These are phyloP conservation scores for Metarhizium rileyi DNA, from an alignment of 2,329 filamentous ascomycete genomes.

Conservation along the genomic window DNA sequence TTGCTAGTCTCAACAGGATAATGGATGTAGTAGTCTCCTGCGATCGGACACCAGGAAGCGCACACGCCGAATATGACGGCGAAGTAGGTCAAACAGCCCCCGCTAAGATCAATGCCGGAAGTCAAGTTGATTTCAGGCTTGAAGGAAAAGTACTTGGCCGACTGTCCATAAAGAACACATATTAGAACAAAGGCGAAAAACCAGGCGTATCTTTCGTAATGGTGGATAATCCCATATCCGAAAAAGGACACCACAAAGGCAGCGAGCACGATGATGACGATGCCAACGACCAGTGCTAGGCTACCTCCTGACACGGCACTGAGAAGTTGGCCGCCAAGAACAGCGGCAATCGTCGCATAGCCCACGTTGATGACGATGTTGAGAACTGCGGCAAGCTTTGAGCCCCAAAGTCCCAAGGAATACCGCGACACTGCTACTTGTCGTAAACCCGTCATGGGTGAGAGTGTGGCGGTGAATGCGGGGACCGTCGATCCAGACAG, in stretches of 20 bases:
- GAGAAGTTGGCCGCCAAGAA: constrained; percentile 13
- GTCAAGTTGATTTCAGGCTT: neutral
- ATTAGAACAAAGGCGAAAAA: constrained; percentile 12
- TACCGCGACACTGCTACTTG: constrained; percentile 11
- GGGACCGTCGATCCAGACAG: constrained; percentile 5
- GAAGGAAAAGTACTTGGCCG: constrained; percentile 8
- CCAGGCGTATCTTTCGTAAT: constrained; percentile 14
- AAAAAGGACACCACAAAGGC: constrained; percentile 14
- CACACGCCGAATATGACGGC: constrained; percentile 13
- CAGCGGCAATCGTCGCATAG: constrained; percentile 12
- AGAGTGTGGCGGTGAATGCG: constrained; percentile 7
- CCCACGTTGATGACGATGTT: constrained; percentile 14
- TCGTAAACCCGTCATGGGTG: constrained; percentile 6
- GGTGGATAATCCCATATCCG: constrained; percentile 13
- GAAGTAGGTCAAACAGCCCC: constrained; percentile 11
- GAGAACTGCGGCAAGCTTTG: constrained; percentile 12
- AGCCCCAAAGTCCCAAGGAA: constrained; percentile 14
- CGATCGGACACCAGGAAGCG: constrained; percentile 8
- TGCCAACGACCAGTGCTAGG: constrained; percentile 13
- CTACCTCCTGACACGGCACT: constrained; percentile 13
- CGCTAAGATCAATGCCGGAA: constrained; percentile 6
- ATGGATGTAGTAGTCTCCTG: constrained; percentile 11
- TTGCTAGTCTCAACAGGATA: constrained; percentile 10
- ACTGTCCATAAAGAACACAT: constrained; percentile 12
- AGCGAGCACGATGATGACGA: constrained; percentile 12